phyloP scores from a whole-genome alignment of 2,329 filamentous ascomycete species.

The Trichoderma sp. region DNA sequence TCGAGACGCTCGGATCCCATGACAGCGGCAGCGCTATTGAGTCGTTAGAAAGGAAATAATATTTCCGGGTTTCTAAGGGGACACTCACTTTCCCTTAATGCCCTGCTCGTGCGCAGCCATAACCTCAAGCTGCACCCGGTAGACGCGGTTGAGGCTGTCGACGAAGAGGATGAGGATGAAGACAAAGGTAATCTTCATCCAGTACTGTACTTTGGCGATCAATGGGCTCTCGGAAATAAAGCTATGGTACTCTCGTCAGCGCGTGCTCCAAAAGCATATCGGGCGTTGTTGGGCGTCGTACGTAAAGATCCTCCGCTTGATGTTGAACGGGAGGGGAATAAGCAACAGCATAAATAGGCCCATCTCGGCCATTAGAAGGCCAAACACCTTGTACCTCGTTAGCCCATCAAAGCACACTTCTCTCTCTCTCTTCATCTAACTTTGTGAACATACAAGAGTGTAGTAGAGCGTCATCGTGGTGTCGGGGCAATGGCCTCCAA shows the following conservation, averaged over 20 bases:
- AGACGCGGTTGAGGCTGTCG: constrained; percentile 93
- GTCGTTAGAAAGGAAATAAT: constrained; percentile 24
- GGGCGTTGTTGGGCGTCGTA: constrained; percentile 37
- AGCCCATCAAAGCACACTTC: constrained; percentile 16
- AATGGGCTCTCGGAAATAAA: constrained; percentile 89
- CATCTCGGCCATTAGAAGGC: constrained; percentile 82
- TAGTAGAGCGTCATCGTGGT: constrained; percentile 59
- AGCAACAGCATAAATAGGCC: constrained; percentile 74
- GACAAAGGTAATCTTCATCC: constrained; percentile 97
- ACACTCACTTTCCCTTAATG: constrained; percentile 46
- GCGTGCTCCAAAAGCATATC: not conserved
- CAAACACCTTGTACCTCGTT: constrained; percentile 67
- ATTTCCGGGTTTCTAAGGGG: not conserved
- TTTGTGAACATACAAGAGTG: constrained; percentile 45
- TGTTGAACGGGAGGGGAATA: constrained; percentile 82
- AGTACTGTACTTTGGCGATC: constrained; percentile 93
- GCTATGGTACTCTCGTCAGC: constrained; percentile 40
- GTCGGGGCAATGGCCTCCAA: constrained; percentile 20
- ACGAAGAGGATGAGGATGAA: constrained; percentile 98
- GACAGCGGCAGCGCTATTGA: constrained; percentile 55
- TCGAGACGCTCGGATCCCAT: constrained; percentile 95
- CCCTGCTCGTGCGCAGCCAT: constrained; percentile 63
- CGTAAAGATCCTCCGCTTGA: constrained; percentile 82
- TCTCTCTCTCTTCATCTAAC: not conserved
- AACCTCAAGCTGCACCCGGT: constrained; percentile 91